These are phyloP conservation scores for Arthrobotrys pseudoclavata DNA, from an alignment of 2,329 filamentous ascomycete genomes.

Conservation along the genomic window DNA sequence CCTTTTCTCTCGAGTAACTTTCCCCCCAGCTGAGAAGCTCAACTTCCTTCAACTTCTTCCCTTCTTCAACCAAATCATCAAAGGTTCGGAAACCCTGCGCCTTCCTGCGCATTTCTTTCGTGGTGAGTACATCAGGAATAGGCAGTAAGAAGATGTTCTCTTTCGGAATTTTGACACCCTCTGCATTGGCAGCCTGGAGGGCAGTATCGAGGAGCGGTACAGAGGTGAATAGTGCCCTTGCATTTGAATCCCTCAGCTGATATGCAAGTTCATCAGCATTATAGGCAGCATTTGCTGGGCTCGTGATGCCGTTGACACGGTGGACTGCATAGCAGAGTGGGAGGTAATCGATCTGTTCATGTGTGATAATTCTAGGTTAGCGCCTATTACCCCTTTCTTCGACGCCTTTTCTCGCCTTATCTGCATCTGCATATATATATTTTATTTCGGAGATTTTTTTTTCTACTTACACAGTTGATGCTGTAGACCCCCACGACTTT, in stretches of 20 bases:
- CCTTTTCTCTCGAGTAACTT: conserved; percentile 77
- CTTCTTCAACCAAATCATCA: conserved; percentile 75
- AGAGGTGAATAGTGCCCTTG: conserved; percentile 80
- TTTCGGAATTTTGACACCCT: conserved; percentile 72
- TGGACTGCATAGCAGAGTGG: conserved; percentile 72
- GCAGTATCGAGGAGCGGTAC: conserved; percentile 75
- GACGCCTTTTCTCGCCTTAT: background rate
- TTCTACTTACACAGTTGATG: conserved; percentile 77
- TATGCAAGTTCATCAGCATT: conserved; percentile 78
- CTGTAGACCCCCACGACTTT: conserved; percentile 83
- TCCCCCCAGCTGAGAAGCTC: conserved; percentile 73
- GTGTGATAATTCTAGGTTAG: background rate
- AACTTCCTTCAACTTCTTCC: conserved; percentile 71
- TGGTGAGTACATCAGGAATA: conserved; percentile 73
- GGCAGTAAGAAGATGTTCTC: conserved; percentile 77
- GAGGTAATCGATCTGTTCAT: conserved; percentile 26
- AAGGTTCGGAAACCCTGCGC: conserved; percentile 73
- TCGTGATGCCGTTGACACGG: conserved; percentile 79
- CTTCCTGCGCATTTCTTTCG: conserved; percentile 48
- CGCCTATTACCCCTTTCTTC: background rate
- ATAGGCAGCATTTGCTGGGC: conserved; percentile 82
- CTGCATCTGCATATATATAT: background rate
- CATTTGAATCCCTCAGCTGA: conserved; percentile 77
- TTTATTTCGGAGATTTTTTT: background rate
- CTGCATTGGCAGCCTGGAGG: conserved; percentile 75